Evolutionary conservation across 2,329 filamentous ascomycete species (phyloP), one percentile per base, ranked within the genome.

Genomic region (Lecanosticta acicola): DNA sequence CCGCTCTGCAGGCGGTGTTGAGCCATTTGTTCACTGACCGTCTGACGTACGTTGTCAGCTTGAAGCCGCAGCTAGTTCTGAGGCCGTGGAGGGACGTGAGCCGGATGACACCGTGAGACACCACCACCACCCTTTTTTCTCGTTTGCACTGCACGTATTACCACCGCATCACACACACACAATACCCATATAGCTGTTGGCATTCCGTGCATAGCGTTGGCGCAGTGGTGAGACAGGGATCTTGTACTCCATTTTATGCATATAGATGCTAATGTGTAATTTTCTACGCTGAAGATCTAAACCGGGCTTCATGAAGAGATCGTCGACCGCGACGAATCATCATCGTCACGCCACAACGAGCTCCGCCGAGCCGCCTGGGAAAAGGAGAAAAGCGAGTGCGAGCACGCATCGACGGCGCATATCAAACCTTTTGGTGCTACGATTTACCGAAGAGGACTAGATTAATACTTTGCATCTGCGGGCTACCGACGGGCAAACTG

Each of bases 21-120:
- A 78, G 74, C 59, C 84, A 87, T 61, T 79, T 87, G 59, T 87
- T 81, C 76, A 85, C 80, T 0, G 69, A 82, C 26, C 73, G 84
- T 45, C 63, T 87, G 54, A 80, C 83, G 9, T 87, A 87, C 65
- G 77, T 80, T 0, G 83, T 87, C 58, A 85, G 81, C 69, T 80
- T 81, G 66, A 87, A 87, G 76, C 80, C 57, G 13, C 60, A 59
- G 4, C 44, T 56, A n/a, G 45, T 43, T 14, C 32, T 50, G 26
- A 48, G 46, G 32, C 45, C 48, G 1, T 48, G 49, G 48, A 50
- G 44, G 35, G 52, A 52, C 32, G 20, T 53, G 38, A 55, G 48
- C 43, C 36, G 45, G 3, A 50, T 51, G 41, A 53, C 50, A 50
- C 50, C 50, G 48, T 55, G 46, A 46, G 53, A 38, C 41, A 44